phyloP scores from a whole-genome alignment of 2,329 filamentous ascomycete species.

The Podosphaera aphanis region DNA sequence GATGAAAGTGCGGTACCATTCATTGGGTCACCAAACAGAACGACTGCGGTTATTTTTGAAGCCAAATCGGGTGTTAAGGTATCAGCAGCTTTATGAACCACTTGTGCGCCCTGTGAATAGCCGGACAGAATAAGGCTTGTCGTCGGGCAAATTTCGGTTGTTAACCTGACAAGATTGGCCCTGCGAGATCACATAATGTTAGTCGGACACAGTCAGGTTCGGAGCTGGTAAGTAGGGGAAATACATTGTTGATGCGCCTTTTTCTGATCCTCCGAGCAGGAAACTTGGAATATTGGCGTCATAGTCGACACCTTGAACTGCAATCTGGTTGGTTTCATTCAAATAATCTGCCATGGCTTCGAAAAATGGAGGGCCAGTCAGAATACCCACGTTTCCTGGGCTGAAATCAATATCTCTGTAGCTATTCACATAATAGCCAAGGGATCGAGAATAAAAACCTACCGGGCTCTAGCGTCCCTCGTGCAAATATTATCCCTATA shows the following conservation, averaged over 20 bases:
- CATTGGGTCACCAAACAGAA: conserved; percentile 13
- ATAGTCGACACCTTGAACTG: conserved; percentile 31
- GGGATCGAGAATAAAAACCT: background rate
- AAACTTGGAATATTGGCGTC: conserved; percentile 23
- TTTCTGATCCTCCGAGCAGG: conserved; percentile 21
- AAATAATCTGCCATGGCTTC: conserved; percentile 7
- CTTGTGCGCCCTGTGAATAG: conserved; percentile 13
- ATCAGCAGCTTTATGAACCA: conserved; percentile 10
- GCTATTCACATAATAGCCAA: background rate
- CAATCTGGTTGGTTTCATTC: conserved; percentile 21
- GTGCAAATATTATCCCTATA: conserved; percentile 12
- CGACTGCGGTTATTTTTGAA: conserved; percentile 7
- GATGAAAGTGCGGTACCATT: conserved; percentile 10
- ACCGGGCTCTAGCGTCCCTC: conserved; percentile 11
- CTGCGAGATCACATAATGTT: conserved; percentile 2
- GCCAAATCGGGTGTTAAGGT: conserved; percentile 4
- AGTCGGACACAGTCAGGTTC: background rate
- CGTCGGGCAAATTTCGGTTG: conserved; percentile 7
- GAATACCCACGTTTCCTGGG: conserved; percentile 12
- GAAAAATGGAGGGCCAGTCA: conserved; percentile 13
- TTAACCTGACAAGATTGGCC: conserved; percentile 7
- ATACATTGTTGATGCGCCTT: conserved; percentile 21
- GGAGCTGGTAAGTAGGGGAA: background rate
- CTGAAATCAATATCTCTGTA: background rate
- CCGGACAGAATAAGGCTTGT: conserved; percentile 10